Base-by-base conservation (phyloP, 768 basidiomycete species). In the Phanerochaete sordida region DNA sequence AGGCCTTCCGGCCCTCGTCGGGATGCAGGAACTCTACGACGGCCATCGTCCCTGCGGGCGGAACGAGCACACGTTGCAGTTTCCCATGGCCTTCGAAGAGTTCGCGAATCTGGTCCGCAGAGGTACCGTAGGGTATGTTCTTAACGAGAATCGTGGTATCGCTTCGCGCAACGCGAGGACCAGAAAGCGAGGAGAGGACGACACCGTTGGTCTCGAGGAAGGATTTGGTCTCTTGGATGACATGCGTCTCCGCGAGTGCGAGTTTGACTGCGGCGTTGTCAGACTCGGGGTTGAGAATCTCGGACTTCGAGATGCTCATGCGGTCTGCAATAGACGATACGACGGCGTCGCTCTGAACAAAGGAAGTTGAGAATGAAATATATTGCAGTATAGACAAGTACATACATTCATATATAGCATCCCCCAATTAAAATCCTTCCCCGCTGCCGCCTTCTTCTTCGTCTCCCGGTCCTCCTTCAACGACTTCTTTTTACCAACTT, bases 371-470 rank as follows among this genome's bases (percentile, higher is more conserved):
- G 46, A 55, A 66, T 52, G 35, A 68, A 57, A 68, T 70, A 65
- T 70, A 69, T 69, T 62, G 45, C 9, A n/a, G 51, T 57, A 55
- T 52, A 57, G 65, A 52, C 48, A 58, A 56, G 61, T 64, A 87
- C 93, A 74, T 77, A 97, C 96, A 79, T 98, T 98, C 93, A 98
- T 95, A 70, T 95, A 98, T 58, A 98, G 71, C 81, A 94, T 90
- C 55, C 88, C 86, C 94, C 93, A 96, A 72, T 93, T 93, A 69
- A 95, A 94, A 58, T 89, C 90, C 62, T 87, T 86, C 31, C 88
- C 87, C 16, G 90, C 87, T 33, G 70, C 75, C 12, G 82, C 77
- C 71, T 88, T 94, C 59, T 84, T 79, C 68, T 88, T 86, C 33
- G 80, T 79, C 23, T 79, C 74, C 30, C 72, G 70, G 52, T 82